A percentile compares a stretch with the other conserved stretches of the same genome.
Conservation (phyloP, 2,329 filamentous ascomycete genomes). For the Fonsecaea erecta region DNA sequence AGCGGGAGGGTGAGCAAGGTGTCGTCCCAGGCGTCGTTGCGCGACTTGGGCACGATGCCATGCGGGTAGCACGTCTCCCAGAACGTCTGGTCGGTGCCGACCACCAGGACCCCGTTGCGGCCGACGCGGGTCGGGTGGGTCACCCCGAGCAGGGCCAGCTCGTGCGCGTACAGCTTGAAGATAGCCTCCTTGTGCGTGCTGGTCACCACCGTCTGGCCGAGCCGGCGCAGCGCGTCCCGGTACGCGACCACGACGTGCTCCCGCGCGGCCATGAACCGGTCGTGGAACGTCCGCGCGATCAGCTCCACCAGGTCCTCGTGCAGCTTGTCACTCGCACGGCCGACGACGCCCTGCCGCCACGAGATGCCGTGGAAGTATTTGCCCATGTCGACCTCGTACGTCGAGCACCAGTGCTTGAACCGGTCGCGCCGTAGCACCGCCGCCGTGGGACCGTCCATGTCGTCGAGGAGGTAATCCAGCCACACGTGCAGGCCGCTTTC, state of each 20-base stretch:
- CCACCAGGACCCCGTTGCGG: too few species aligned
- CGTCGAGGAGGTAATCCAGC: conserved; percentile 8
- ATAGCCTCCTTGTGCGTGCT: neutral
- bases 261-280: conserved; percentile 19
- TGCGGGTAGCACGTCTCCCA: conserved; percentile 19
- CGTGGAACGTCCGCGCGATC: conserved; percentile 10
- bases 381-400: neutral
- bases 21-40: conserved; percentile 19
- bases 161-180: neutral
- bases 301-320: neutral
- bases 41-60: conserved; percentile 19
- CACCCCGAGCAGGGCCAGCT: neutral
- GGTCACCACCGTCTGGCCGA: neutral
- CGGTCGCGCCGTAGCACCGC: neutral
- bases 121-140: too few species aligned
- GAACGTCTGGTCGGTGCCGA: conserved; percentile 14
- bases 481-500: conserved; percentile 1
- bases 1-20: neutral
- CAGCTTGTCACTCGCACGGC: too few species aligned
- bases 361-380: neutral
- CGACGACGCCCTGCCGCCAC: neutral
- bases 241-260: conserved; percentile 14
- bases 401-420: conserved; percentile 5
- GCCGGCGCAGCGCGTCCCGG: conserved; percentile 13
- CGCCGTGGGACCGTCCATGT: neutral